These are phyloP conservation scores for Arabidopsis lyrata DNA, from an alignment of 441 rosid species.

Conservation along the genomic window DNA sequence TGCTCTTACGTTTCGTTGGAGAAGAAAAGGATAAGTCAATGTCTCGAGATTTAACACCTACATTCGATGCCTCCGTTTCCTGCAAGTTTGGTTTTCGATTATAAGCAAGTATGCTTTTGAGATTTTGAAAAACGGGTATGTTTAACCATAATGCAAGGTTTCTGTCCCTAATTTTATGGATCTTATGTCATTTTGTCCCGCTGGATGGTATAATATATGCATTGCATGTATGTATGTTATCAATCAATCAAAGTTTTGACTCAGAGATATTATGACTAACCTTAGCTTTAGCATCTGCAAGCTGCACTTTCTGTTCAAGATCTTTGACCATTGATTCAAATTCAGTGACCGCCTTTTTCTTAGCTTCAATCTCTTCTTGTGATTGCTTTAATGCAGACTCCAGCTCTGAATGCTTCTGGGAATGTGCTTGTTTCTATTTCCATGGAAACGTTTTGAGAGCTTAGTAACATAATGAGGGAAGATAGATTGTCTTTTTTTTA, in stretches of 20 bases:
- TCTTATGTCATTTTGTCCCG: neutral
- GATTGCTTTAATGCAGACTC: constrained; percentile 69
- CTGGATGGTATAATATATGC: neutral
- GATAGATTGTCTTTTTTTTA: neutral
- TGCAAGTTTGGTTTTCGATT: constrained; percentile 45
- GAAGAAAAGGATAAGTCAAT: constrained; percentile 58
- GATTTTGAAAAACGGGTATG: constrained; percentile 1
- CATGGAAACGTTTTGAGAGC: constrained; percentile 22
- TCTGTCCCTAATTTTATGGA: neutral
- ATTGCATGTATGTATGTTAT: constrained; percentile 3
- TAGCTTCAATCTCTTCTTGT: constrained; percentile 70
- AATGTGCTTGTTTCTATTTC: constrained; percentile 61
- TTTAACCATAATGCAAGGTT: neutral
- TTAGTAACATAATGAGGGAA: constrained; percentile 27
- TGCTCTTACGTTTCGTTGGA: constrained; percentile 82
- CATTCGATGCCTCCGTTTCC: constrained; percentile 66
- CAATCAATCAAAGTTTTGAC: constrained; percentile 10
- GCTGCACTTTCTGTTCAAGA: constrained; percentile 75
- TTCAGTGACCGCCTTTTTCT: constrained; percentile 59
- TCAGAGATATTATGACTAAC: constrained; percentile 48
- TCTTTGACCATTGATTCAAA: constrained; percentile 69
- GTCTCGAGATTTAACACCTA: constrained; percentile 88
- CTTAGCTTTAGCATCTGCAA: constrained; percentile 69
- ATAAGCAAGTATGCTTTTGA: constrained; percentile 13
- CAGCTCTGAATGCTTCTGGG: constrained; percentile 60